These are phyloP conservation scores for Saposhnikovia divaricata DNA, from an alignment of 129 eudicot genomes.

Conservation along the genomic window DNA sequence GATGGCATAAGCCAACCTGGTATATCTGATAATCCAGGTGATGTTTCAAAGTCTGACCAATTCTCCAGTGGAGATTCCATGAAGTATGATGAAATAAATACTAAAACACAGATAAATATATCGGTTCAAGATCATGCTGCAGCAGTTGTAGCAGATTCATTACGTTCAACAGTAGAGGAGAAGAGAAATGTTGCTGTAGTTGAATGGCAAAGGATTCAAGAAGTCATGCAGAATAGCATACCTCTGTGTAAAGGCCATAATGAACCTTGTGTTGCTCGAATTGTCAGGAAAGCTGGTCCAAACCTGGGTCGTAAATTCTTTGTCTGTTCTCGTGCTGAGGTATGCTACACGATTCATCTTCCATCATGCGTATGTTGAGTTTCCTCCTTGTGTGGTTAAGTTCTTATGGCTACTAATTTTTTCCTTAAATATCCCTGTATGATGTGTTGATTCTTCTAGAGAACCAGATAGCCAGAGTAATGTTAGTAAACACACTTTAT, in stretches of 20 bases:
- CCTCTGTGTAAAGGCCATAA: conserved; percentile 89
- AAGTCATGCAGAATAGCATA: conserved; percentile 77
- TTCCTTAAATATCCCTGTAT: neutral
- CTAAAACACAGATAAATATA: conserved; percentile 12
- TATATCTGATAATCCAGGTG: conserved; percentile 22
- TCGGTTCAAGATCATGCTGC: conserved; percentile 24
- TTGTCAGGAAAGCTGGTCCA: conserved; percentile 87
- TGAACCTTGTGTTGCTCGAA: conserved; percentile 90
- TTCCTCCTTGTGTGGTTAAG: neutral
- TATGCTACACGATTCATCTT: conserved; percentile 16
- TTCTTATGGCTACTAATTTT: neutral
- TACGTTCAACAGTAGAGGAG: conserved; percentile 33
- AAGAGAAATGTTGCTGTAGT: conserved; percentile 44
- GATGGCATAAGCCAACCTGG: conserved; percentile 21
- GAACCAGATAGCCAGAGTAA: neutral
- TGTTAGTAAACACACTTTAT: neutral
- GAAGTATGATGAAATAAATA: conserved; percentile 18
- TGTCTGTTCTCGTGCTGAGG: conserved; percentile 98
- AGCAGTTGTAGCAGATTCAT: conserved; percentile 18
- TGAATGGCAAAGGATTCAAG: conserved; percentile 96
- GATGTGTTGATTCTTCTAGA: neutral
- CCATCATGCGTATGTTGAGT: conserved; percentile 6
- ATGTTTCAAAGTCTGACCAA: conserved; percentile 18
- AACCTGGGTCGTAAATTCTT: conserved; percentile 75
- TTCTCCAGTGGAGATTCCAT: conserved; percentile 5